Conservation (phyloP, 805 yeast genomes). For the Debaryomyces maramus region DNA sequence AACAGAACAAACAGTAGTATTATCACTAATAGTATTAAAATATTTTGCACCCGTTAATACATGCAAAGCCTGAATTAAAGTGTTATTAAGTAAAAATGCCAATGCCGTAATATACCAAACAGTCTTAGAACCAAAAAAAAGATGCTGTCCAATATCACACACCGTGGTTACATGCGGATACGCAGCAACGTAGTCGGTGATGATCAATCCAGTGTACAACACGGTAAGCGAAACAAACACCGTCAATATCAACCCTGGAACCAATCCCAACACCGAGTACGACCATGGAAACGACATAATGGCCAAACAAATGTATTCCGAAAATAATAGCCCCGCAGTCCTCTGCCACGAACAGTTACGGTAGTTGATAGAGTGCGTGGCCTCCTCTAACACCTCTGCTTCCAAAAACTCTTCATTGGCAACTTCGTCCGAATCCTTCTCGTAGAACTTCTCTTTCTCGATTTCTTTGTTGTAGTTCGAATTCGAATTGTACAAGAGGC, state of each 20-base stretch:
- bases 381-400: slow-evolving; percentile 12
- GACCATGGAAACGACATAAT: slow-evolving; percentile 70
- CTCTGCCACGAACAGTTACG: slow-evolving; percentile 57
- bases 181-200: slow-evolving; percentile 54
- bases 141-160: slow-evolving; percentile 59
- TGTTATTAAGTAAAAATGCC: slow-evolving; percentile 55
- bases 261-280: slow-evolving; percentile 56
- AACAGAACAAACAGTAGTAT: slow-evolving; percentile 51
- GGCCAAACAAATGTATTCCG: slow-evolving; percentile 62
- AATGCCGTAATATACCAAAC: slow-evolving; percentile 60
- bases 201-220: slow-evolving; percentile 55
- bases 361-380: slow-evolving; percentile 40
- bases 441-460: slow-evolving; percentile 1
- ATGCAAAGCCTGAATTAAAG: slow-evolving; percentile 58
- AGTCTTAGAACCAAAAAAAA: slow-evolving; percentile 50
- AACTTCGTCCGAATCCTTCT: slow-evolving; percentile 1
- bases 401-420: slow-evolving; percentile 2
- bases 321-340: slow-evolving; percentile 58
- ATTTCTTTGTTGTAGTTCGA: too few relatives aligned
- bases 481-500: too few relatives aligned
- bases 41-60: slow-evolving; percentile 61
- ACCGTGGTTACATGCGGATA: slow-evolving; percentile 53
- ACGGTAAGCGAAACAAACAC: slow-evolving; percentile 51
- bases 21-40: slow-evolving; percentile 51
- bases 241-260: slow-evolving; percentile 58